Base-by-base conservation (phyloP, 257 asterid species). In the Mitragyna speciosa region DNA sequence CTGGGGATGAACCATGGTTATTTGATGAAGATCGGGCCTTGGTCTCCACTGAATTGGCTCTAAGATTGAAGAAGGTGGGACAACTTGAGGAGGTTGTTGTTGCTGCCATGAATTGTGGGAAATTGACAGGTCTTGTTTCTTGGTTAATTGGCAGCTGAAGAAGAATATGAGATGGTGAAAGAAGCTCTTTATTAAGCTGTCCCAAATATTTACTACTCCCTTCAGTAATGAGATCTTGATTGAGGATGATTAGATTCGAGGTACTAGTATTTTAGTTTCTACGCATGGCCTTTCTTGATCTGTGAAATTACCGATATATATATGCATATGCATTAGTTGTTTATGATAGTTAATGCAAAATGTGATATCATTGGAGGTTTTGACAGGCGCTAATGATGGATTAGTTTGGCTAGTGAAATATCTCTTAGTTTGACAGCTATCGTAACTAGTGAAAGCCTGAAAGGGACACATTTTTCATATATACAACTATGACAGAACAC, bases 1-100 rank as follows among this genome's bases (percentile, higher is more conserved):
- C 84, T 1, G 70, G 19, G 9, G 79, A 22, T 9, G 76, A 20
- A 0, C 39, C 74, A 33, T 68, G 81, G 69, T 22, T 30, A 70
- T 82, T 49, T 6, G 92, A 48, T 20, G 82, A 75, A 7, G 89
- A 84, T 81, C 88, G 89, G 72, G 52, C 82, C 65, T 80, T 86
- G 65, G 83, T 70, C 28, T 73, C 78, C 52, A 82, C 74, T 72
- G 89, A 52, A 70, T 52, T 47, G 82, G 85, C 49, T 64, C 76
- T 75, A 7, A 65, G 43, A 76, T 45, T 85, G 81, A 84, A 80
- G 78, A 79, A 73, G 75, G 41, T 71, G 78, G 81, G 66, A 30
- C 87, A 86, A 39, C 76, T 78, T 52, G 82, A 58, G 31, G 81
- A 80, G 79, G 74, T 84, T 16, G 90, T 77, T 15, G 90, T 76